A percentile compares a stretch with the other conserved stretches of the same genome.
These are phyloP conservation scores for Falciphora oryzae DNA, from an alignment of 2,329 filamentous ascomycete genomes.

Conservation along the genomic window DNA sequence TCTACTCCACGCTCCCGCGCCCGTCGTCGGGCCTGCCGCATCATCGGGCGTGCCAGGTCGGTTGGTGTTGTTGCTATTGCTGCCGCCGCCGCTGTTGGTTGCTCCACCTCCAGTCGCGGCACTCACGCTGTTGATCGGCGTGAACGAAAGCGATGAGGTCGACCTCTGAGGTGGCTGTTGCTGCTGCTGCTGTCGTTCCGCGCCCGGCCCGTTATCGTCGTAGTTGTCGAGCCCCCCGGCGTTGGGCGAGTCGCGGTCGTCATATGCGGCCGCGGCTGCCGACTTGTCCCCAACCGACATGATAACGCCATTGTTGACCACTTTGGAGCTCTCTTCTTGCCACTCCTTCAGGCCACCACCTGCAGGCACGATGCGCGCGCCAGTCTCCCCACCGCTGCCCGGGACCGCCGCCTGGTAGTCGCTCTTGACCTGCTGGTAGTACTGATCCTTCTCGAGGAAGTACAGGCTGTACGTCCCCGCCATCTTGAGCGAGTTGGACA, in stretches of 20 bases:
- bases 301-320: constrained; percentile 37
- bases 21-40: background rate
- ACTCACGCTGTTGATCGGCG: background rate
- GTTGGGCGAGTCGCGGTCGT: background rate
- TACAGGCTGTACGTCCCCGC: constrained; percentile 49
- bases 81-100: background rate
- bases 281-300: constrained; percentile 26
- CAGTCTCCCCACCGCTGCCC: constrained; percentile 21
- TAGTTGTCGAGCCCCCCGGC: constrained; percentile 13
- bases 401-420: constrained; percentile 32
- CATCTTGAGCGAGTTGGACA: constrained; percentile 49
- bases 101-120: background rate
- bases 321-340: constrained; percentile 31
- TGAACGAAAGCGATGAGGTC: background rate
- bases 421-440: constrained; percentile 44
- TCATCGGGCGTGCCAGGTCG: background rate
- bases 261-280: constrained; percentile 16
- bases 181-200: constrained; percentile 20
- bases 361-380: constrained; percentile 13
- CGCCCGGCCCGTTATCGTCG: constrained; percentile 7
- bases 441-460: constrained; percentile 46
- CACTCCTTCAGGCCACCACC: constrained; percentile 53
- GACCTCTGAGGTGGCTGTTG: constrained; percentile 9
- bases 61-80: background rate
- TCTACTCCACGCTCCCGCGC: constrained; percentile 8